A percentile compares a stretch with the other conserved stretches of the same genome.
phyloP scores from a whole-genome alignment of 2,329 filamentous ascomycete species.

The Fusarium xyrophilum region DNA sequence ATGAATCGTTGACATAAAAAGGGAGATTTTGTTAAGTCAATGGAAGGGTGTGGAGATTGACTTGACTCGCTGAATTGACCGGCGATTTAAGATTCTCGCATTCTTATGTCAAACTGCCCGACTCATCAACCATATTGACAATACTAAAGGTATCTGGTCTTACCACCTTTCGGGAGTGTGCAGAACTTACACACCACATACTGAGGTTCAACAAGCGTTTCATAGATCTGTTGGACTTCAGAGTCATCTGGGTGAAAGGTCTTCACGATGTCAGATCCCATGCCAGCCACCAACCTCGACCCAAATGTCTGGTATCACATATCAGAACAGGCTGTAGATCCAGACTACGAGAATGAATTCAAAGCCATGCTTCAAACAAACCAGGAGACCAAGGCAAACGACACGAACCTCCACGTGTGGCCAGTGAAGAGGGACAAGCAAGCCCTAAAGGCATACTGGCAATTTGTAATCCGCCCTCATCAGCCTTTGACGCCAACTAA shows the following conservation, averaged over 20 bases:
- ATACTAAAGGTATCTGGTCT: too few species aligned
- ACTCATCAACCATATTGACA: not conserved
- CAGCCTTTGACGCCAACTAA: not conserved
- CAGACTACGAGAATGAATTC: slow-evolving; percentile 33
- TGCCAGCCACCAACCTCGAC: slow-evolving; percentile 39
- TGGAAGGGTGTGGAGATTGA: not conserved
- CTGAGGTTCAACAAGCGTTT: too few species aligned
- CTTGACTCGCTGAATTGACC: not conserved
- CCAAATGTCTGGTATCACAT: slow-evolving; percentile 46
- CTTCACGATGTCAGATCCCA: not conserved
- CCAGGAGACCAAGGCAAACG: not conserved
- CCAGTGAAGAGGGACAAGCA: not conserved
- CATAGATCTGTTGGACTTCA: too few species aligned
- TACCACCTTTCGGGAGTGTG: too few species aligned
- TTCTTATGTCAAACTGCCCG: not conserved
- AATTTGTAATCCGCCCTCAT: not conserved
- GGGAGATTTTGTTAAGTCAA: not conserved
- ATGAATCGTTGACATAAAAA: not conserved
- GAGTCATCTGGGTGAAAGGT: not conserved
- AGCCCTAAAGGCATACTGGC: not conserved
- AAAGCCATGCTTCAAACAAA: slow-evolving; percentile 25
- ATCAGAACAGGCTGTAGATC: slow-evolving; percentile 44
- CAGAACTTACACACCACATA: not conserved
- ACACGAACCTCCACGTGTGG: slow-evolving; percentile 37
- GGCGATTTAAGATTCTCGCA: not conserved